Evolutionary conservation across 1,284 basidiomycete genomes (phyloP).

Genomic region (Coniophora puteana): DNA sequence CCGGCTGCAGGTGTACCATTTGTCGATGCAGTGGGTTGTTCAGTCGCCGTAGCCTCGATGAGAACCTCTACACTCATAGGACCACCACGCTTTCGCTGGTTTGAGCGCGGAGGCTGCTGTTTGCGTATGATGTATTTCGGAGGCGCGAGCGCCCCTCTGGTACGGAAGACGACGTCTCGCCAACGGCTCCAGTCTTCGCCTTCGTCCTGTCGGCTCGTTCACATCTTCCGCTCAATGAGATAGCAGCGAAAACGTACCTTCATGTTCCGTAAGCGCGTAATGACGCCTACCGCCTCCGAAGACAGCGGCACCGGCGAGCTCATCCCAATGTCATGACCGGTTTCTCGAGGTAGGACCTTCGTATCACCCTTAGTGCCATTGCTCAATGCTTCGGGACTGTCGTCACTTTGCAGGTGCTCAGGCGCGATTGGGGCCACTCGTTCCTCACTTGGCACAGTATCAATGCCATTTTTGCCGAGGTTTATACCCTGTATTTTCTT

Average conservation of each 20-base stretch:
- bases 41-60: constrained; percentile 24
- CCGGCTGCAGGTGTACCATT: background rate
- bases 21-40: constrained; percentile 6
- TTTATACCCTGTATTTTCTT: constrained; percentile 51
- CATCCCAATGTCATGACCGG: constrained; percentile 85
- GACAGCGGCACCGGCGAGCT: constrained; percentile 86
- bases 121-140: constrained; percentile 34
- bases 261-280: constrained; percentile 81
- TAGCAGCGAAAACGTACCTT: constrained; percentile 48
- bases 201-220: constrained; percentile 58
- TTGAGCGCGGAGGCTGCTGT: constrained; percentile 51
- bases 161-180: constrained; percentile 79
- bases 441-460: constrained; percentile 60
- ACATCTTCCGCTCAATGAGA: background rate
- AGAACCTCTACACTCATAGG: constrained; percentile 32
- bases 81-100: constrained; percentile 53
- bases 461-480: constrained; percentile 81
- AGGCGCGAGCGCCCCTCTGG: constrained; percentile 59
- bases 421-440: constrained; percentile 65
- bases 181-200: constrained; percentile 90
- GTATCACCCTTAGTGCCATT: constrained; percentile 18
- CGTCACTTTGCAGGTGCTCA: constrained; percentile 39
- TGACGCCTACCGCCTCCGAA: constrained; percentile 78
- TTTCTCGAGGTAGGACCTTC: constrained; percentile 74
- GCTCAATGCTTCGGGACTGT: constrained; percentile 32